A percentile compares a stretch with the other conserved stretches of the same genome.
Evolutionary conservation across 306 rosid species (phyloP).

Genomic region (Gastrolobium bilobum): DNA sequence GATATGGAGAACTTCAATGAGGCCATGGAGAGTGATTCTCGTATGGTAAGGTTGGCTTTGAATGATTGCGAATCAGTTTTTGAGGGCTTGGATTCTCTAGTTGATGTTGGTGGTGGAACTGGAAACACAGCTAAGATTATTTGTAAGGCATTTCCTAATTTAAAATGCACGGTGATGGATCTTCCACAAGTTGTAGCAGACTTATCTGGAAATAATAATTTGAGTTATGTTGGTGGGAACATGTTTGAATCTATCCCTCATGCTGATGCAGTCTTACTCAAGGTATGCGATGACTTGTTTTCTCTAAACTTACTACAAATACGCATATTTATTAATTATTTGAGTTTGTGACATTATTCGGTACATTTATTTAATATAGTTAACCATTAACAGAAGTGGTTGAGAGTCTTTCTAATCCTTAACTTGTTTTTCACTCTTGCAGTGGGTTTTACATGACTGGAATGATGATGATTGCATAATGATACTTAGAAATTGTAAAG

Average conservation of each 20-base stretch:
- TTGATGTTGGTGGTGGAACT: too few species aligned
- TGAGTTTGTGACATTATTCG: neutral
- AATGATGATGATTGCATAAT: neutral
- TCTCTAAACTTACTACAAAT: too few species aligned
- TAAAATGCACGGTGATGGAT: too few species aligned
- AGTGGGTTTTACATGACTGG: constrained; percentile 41
- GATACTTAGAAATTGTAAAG: neutral
- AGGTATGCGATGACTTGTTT: neutral
- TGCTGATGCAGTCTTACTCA: neutral
- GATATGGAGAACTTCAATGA: too few species aligned
- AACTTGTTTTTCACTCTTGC: neutral
- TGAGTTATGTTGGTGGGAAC: neutral
- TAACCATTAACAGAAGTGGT: neutral
- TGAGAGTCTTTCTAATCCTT: neutral
- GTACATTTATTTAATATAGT: neutral
- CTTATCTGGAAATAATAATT: neutral
- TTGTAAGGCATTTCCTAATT: too few species aligned
- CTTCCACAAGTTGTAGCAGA: too few species aligned
- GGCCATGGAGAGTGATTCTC: too few species aligned
- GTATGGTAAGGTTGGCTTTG: neutral
- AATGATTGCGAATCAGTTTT: neutral
- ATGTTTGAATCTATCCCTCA: neutral
- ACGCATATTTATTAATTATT: too few species aligned
- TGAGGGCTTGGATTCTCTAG: neutral
- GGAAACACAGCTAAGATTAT: too few species aligned